A percentile compares a stretch with the other conserved stretches of the same genome.
These are phyloP conservation scores for Pythium biforme DNA, from an alignment of 352 stramenopile species.

Conservation along the genomic window DNA sequence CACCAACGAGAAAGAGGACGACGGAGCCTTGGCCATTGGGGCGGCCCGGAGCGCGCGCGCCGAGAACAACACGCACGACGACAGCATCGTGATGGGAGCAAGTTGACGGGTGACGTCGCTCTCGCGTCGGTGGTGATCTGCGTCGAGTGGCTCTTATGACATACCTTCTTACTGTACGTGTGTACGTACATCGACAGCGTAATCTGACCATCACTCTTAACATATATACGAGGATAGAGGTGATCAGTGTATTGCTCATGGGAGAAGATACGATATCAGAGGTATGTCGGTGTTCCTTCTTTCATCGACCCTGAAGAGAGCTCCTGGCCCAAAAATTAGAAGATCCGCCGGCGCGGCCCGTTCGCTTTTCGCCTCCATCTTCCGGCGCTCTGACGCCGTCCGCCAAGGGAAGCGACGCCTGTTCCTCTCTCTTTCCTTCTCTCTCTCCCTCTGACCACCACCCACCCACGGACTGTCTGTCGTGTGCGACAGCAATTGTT, in stretches of 20 bases:
- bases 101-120: background rate
- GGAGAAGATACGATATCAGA: conserved; percentile 2
- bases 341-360: background rate
- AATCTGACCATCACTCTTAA: background rate
- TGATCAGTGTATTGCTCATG: background rate
- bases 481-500: background rate
- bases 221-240: background rate
- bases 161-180: background rate
- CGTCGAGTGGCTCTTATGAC: background rate
- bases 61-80: conserved; percentile 24
- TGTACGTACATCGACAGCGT: background rate
- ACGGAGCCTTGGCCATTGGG: conserved; percentile 3
- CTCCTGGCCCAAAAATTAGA: background rate
- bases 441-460: background rate
- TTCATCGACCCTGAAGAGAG: background rate
- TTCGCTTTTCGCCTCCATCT: background rate
- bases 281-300: background rate
- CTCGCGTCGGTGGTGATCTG: background rate
- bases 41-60: conserved; percentile 9
- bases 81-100: conserved; percentile 19
- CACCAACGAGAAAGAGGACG: conserved; percentile 10
- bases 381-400: background rate
- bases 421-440: background rate
- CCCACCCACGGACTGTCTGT: background rate
- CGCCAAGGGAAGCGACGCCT: background rate